Base-by-base conservation (phyloP, 163 green algal species). In the Scenedesmus sp. region DNA sequence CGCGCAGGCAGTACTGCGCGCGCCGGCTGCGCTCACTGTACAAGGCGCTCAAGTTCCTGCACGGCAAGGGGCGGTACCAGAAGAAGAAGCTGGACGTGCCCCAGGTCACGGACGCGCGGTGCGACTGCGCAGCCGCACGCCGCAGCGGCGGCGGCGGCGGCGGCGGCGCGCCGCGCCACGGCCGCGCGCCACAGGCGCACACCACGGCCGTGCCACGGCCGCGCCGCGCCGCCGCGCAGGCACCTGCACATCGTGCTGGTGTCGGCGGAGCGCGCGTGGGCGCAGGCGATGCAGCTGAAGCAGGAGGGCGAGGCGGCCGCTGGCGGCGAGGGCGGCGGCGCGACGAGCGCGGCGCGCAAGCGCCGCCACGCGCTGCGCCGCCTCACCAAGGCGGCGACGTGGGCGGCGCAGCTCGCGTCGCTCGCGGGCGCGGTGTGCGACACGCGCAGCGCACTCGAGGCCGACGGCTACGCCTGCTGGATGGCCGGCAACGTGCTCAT, bases 161-260 rank as follows among this genome's bases (percentile, higher is more conserved):
- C 63, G n/a, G 63, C 44, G 20, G 39, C 24, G 6, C 28, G 5
- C 13, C 22, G 63, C 63, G 24, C 36, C 57, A 29, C 7, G 58
- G 26, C 39, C 24, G 7, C 26, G 22, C n/a, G n/a, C n/a, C n/a
- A n/a, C n/a, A 53, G 15, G 13, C 14, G 24, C 20, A 18, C 53
- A 11, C n/a, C 33, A 69, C 17, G 34, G 34, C 3, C 22, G 22
- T 24, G 4, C 13, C 15, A 50, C 33, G 7, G 60, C 34, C 11
- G n/a, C 57, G 14, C 57, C 31, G 15, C 13, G 17, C 13, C n/a
- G 36, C 18, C 39, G 4, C 5, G 13, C 86, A 97, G 93, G 77
- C 85, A 94, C 73, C 80, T 98, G 75, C 78, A 93, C 63, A 89
- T 98, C n/a, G 84, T 89, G 5, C 83, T 98, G 48, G 88, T 98